A percentile compares a stretch with the other conserved stretches of the same genome.
Conservation (phyloP, 495 filamentous ascomycete genomes). For the Tuber borchii region DNA sequence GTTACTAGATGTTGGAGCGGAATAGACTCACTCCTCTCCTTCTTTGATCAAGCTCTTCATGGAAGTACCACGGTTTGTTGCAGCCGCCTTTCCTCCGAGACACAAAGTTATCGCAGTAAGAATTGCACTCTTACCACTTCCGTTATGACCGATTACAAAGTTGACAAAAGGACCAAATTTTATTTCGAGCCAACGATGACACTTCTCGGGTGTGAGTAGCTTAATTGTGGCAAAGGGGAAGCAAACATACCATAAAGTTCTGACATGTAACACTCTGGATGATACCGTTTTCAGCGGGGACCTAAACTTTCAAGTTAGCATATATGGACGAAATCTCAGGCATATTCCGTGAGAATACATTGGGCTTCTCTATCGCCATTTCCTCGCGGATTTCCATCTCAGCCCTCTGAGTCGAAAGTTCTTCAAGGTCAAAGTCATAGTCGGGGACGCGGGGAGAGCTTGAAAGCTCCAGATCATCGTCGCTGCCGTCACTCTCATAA, state of each 20-base stretch:
- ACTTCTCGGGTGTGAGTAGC: constrained; percentile 85
- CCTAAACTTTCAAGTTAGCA: constrained; percentile 7
- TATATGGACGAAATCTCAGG: not conserved
- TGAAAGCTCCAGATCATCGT: not conserved
- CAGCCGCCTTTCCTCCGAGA: constrained; percentile 85
- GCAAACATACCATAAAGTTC: constrained; percentile 39
- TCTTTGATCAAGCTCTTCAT: constrained; percentile 90
- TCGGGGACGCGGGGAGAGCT: not conserved
- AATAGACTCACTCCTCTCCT: constrained; percentile 59
- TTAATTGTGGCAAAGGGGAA: constrained; percentile 60
- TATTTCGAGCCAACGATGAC: constrained; percentile 71
- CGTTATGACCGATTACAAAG: constrained; percentile 95
- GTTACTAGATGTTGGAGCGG: constrained; percentile 40
- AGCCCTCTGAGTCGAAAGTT: constrained; percentile 35
- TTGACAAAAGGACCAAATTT: constrained; percentile 88
- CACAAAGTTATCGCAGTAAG: constrained; percentile 93
- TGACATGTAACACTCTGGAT: constrained; percentile 37
- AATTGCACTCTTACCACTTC: constrained; percentile 96
- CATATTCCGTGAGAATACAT: constrained; percentile 14
- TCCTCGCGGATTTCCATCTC: constrained; percentile 32
- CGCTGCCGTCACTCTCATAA: not conserved
- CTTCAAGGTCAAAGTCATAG: constrained; percentile 30
- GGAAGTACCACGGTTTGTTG: constrained; percentile 90
- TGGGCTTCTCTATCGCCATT: constrained; percentile 26
- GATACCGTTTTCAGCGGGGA: constrained; percentile 36